phyloP scores from a whole-genome alignment of 768 basidiomycete species.

The Podaxis pistillaris region DNA sequence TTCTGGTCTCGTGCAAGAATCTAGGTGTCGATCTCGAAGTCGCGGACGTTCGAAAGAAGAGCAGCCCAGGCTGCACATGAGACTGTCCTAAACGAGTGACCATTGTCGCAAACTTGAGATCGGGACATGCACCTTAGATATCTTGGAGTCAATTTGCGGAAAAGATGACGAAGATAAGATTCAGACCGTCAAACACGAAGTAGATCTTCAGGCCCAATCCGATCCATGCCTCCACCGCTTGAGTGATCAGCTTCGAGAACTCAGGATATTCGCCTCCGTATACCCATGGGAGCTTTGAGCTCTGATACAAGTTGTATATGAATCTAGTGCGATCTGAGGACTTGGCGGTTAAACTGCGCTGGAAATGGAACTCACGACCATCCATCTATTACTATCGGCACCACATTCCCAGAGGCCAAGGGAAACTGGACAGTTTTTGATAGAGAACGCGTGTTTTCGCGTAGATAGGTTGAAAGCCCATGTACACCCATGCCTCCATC shows the following conservation, averaged over 20 bases:
- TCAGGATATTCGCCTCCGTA: conserved; percentile 79
- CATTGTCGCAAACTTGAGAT: conserved; percentile 70
- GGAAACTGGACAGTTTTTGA: conserved; percentile 30
- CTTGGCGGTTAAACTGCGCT: conserved; percentile 14
- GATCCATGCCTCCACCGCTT: conserved; percentile 66
- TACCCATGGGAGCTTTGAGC: conserved; percentile 72
- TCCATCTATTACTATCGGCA: conserved; percentile 72
- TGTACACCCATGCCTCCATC: conserved; percentile 45
- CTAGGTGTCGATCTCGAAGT: conserved; percentile 60
- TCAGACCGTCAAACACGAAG: conserved; percentile 84
- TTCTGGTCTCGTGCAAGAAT: conserved; percentile 71
- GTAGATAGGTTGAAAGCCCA: conserved; percentile 51
- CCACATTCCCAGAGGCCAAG: conserved; percentile 21
- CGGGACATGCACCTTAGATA: conserved; percentile 59
- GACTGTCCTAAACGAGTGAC: conserved; percentile 57
- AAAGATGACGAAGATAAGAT: conserved; percentile 4
- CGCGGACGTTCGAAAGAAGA: conserved; percentile 81
- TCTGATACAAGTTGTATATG: conserved; percentile 65
- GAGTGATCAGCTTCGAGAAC: conserved; percentile 47
- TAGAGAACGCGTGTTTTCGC: conserved; percentile 44
- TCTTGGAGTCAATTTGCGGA: conserved; percentile 16
- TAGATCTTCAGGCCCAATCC: conserved; percentile 59
- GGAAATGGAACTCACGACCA: conserved; percentile 73
- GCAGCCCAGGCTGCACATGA: conserved; percentile 56
- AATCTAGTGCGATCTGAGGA: conserved; percentile 46